A percentile compares a stretch with the other conserved stretches of the same genome.
These are phyloP conservation scores for Selaginella tamariscina DNA, from an alignment of 75 land plant species.

Conservation along the genomic window DNA sequence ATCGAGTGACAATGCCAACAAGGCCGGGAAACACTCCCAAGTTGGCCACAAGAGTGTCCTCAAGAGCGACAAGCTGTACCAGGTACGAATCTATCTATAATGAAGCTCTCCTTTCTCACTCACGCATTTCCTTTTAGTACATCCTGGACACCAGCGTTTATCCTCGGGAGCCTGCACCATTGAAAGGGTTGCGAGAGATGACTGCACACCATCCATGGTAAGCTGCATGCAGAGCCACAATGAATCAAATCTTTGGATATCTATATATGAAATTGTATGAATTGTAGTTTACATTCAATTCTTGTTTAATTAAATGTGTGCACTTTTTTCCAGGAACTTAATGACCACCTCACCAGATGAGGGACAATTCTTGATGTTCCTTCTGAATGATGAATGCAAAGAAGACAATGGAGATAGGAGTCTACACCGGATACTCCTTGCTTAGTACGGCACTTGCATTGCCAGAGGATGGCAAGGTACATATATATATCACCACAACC, in stretches of 20 bases:
- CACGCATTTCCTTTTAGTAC: constrained; percentile 32
- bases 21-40: constrained; percentile 36
- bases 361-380: constrained; percentile 51
- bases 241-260: not conserved
- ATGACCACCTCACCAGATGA: constrained; percentile 71
- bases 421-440: constrained; percentile 73
- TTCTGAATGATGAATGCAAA: constrained; percentile 68
- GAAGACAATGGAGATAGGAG: constrained; percentile 73
- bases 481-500: not conserved
- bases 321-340: constrained; percentile 29
- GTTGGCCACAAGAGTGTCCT: constrained; percentile 88
- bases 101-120: not conserved
- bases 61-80: constrained; percentile 73
- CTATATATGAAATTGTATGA: not conserved
- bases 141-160: constrained; percentile 65
- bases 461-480: constrained; percentile 66
- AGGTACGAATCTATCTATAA: constrained; percentile 26
- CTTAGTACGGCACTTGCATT: constrained; percentile 73
- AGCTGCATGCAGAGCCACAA: not conserved
- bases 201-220: constrained; percentile 48
- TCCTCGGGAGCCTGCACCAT: constrained; percentile 50
- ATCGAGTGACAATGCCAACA: not conserved
- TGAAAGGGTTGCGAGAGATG: constrained; percentile 57
- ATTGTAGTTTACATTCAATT: not conserved
- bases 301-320: not conserved